A percentile compares a stretch with the other conserved stretches of the same genome.
phyloP scores from a whole-genome alignment of 2,329 filamentous ascomycete species.

The Coniochaeta hoffmannii region DNA sequence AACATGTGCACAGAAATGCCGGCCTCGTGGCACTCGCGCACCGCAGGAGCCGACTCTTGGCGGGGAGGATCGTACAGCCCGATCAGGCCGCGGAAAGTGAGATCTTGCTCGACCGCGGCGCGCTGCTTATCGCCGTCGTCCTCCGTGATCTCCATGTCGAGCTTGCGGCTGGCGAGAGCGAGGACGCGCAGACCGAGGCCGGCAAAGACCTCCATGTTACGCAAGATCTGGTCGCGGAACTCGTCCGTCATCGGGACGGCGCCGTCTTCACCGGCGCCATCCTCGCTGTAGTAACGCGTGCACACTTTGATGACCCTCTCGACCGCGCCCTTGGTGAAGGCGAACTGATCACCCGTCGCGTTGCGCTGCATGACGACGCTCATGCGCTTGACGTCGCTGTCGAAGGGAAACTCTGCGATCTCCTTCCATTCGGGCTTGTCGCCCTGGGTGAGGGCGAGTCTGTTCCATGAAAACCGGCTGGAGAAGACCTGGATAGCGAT shows the following conservation, averaged over 20 bases:
- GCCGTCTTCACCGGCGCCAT: not conserved
- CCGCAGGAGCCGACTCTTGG: constrained; percentile 52
- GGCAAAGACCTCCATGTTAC: constrained; percentile 56
- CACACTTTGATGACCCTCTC: constrained; percentile 23
- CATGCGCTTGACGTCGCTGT: constrained; percentile 69
- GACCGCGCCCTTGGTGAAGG: constrained; percentile 52
- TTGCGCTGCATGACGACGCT: constrained; percentile 53
- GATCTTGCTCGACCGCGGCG: constrained; percentile 46
- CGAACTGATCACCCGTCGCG: constrained; percentile 26
- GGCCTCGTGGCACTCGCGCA: constrained; percentile 45
- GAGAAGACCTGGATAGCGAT: constrained; percentile 69
- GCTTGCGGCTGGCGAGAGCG: constrained; percentile 41
- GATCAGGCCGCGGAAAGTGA: constrained; percentile 59
- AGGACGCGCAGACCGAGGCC: constrained; percentile 55
- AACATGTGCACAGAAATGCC: constrained; percentile 55
- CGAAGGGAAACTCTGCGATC: constrained; percentile 63
- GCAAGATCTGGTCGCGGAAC: constrained; percentile 7
- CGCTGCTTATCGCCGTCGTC: constrained; percentile 27
- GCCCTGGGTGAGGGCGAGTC: constrained; percentile 23
- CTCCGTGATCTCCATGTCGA: constrained; percentile 22
- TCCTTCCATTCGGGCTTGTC: constrained; percentile 28
- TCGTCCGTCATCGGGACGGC: not conserved
- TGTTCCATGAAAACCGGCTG: constrained; percentile 54
- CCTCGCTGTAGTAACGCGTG: not conserved
- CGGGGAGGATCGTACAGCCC: constrained; percentile 65